These are phyloP conservation scores for Apiospora arundinis DNA, from an alignment of 2,329 filamentous ascomycete species.

Conservation along the genomic window DNA sequence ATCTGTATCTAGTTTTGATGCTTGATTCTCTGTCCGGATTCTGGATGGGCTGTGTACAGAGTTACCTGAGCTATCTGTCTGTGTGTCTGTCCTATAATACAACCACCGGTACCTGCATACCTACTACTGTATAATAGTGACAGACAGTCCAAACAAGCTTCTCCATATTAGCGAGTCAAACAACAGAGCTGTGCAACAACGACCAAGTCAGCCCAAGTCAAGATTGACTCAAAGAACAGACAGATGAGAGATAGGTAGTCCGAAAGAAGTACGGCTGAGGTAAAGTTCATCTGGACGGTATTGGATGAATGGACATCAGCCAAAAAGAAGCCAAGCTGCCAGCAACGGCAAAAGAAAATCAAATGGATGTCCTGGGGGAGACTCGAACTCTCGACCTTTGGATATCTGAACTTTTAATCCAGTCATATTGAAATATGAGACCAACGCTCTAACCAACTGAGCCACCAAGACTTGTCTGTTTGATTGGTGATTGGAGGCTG, in stretches of 20 bases:
- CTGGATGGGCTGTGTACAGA: no score
- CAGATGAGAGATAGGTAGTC: no score
- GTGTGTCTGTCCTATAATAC: no score
- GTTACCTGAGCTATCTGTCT: neutral
- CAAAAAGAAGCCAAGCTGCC: neutral
- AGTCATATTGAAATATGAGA: conserved; percentile 41
- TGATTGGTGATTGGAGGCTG: neutral
- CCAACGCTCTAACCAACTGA: conserved; percentile 52
- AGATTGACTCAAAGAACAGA: neutral
- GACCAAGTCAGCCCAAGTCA: neutral
- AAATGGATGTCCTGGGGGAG: conserved; percentile 17
- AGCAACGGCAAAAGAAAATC: neutral
- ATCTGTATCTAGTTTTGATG: neutral
- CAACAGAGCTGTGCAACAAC: neutral
- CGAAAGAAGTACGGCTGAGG: no score
- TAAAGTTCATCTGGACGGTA: neutral
- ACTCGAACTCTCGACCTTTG: conserved; percentile 22
- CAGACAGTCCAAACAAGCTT: no score
- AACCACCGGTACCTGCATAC: no score
- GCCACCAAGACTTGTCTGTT: conserved; percentile 43
- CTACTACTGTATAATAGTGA: no score
- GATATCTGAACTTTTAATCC: conserved; percentile 17
- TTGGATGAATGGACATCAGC: neutral
- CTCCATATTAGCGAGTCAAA: neutral
- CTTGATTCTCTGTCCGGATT: no score